Evolutionary conservation across 306 rosid genomes (phyloP).

Genomic region (Quercus mongolica): DNA sequence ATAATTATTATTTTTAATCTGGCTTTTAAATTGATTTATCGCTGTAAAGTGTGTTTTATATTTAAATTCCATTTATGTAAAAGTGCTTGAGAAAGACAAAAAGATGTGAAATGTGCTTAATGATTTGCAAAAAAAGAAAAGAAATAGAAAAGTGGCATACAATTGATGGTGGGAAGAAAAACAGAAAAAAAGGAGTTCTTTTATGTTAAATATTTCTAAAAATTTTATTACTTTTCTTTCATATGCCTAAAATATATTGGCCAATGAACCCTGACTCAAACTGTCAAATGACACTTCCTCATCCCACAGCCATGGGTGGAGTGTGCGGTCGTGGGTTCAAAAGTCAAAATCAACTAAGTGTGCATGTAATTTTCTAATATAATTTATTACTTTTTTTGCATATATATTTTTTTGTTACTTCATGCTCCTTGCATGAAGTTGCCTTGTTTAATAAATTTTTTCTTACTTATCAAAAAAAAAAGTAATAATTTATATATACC

Average conservation of each 20-base stretch:
- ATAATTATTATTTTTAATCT: not conserved
- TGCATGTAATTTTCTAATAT: too few species aligned
- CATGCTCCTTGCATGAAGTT: too few species aligned
- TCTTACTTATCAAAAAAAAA: too few species aligned
- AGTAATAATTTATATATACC: not conserved
- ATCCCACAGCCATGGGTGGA: too few species aligned
- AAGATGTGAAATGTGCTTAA: conserved; percentile 8
- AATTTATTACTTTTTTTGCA: too few species aligned
- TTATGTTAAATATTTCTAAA: not conserved
- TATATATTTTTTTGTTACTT: too few species aligned
- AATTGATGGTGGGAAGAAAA: not conserved
- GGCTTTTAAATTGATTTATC: not conserved
- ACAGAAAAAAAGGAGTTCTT: not conserved
- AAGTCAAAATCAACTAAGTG: too few species aligned
- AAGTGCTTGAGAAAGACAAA: conserved; percentile 15
- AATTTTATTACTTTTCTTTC: not conserved
- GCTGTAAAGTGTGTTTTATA: not conserved
- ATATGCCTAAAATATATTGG: not conserved
- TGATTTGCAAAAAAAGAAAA: not conserved
- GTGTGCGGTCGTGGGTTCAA: too few species aligned
- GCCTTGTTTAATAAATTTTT: too few species aligned
- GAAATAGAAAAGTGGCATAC: not conserved
- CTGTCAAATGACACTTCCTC: too few species aligned
- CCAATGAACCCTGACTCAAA: too few species aligned
- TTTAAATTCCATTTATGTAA: not conserved